Conservation (phyloP, 2,329 filamentous ascomycete species). For the Beauveria scarabaeidicola region DNA sequence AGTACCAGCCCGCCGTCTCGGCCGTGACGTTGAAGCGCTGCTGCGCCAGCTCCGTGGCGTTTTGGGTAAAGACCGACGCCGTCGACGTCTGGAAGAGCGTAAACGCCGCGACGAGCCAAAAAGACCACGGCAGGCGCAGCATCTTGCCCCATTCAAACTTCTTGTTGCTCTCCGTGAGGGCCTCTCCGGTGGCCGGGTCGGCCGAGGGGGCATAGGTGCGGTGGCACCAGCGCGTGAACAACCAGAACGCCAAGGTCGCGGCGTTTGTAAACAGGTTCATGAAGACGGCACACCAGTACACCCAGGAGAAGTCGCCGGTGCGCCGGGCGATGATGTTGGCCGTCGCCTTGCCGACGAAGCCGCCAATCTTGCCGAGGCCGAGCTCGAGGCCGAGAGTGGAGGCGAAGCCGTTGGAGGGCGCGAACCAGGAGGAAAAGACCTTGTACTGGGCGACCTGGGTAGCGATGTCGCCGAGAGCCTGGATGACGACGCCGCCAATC, state of each 20-base stretch:
- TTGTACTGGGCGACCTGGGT: slow-evolving; percentile 59
- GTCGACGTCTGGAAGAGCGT: slow-evolving; percentile 51
- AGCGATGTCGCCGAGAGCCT: slow-evolving; percentile 52
- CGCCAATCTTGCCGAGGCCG: slow-evolving; percentile 51
- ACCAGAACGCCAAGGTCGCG: slow-evolving; percentile 43
- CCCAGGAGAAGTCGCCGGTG: slow-evolving; percentile 52
- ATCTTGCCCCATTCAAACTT: slow-evolving; percentile 48
- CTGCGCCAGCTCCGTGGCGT: slow-evolving; percentile 53
- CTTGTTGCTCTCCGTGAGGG: slow-evolving; percentile 50
- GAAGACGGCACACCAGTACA: slow-evolving; percentile 52
- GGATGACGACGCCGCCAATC: slow-evolving; percentile 47
- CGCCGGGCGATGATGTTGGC: slow-evolving; percentile 50
- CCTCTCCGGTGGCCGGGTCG: slow-evolving; percentile 50
- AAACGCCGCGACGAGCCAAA: slow-evolving; percentile 47
- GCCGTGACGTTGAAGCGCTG: slow-evolving; percentile 47
- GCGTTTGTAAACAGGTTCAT: slow-evolving; percentile 57
- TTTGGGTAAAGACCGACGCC: slow-evolving; percentile 44
- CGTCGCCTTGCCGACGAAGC: slow-evolving; percentile 51
- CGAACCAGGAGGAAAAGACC: slow-evolving; percentile 57
- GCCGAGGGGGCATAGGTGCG: slow-evolving; percentile 35
- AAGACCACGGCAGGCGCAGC: slow-evolving; percentile 50
- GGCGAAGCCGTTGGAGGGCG: slow-evolving; percentile 52
- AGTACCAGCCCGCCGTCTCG: slow-evolving; percentile 53
- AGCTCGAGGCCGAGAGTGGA: slow-evolving; percentile 53
- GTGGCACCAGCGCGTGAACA: slow-evolving; percentile 44